phyloP scores from a whole-genome alignment of 2,329 filamentous ascomycete species.

The Escovopsis weberi region DNA sequence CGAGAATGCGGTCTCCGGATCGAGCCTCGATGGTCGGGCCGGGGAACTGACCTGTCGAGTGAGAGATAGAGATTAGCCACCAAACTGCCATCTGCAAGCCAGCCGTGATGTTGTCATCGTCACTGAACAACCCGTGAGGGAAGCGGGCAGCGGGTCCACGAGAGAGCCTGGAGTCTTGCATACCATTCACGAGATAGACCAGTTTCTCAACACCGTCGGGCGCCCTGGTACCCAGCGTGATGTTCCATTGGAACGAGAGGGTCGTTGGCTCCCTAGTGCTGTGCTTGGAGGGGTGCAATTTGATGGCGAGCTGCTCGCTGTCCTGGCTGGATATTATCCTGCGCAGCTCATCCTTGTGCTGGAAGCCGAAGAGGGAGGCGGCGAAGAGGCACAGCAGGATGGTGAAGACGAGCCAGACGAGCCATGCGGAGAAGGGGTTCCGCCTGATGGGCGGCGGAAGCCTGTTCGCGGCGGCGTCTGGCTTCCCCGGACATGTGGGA shows the following conservation, averaged over 20 bases:
- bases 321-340: background rate
- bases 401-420: constrained; percentile 1
- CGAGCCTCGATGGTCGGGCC: constrained; percentile 55
- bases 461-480: background rate
- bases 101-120: too few relatives aligned
- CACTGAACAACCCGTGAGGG: background rate
- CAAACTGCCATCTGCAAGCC: too few relatives aligned
- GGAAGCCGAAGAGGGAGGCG: background rate
- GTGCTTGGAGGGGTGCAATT: constrained; percentile 7
- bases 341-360: background rate
- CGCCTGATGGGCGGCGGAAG: background rate
- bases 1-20: constrained; percentile 54
- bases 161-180: background rate
- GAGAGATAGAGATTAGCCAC: too few relatives aligned
- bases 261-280: constrained; percentile 5
- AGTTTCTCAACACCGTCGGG: constrained; percentile 13
- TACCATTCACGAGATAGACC: constrained; percentile 14
- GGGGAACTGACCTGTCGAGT: constrained; percentile 40
- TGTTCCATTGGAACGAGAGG: constrained; percentile 9
- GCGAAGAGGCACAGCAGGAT: constrained; percentile 2
- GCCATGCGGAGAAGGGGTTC: background rate
- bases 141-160: background rate
- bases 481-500: background rate
- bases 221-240: constrained; percentile 6
- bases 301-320: constrained; percentile 7